Percentiles rank a stretch among this genome's conserved stretches.
Evolutionary conservation across 208 protist genomes (phyloP).

Genomic region (Acanthamoeba culbertsoni): DNA sequence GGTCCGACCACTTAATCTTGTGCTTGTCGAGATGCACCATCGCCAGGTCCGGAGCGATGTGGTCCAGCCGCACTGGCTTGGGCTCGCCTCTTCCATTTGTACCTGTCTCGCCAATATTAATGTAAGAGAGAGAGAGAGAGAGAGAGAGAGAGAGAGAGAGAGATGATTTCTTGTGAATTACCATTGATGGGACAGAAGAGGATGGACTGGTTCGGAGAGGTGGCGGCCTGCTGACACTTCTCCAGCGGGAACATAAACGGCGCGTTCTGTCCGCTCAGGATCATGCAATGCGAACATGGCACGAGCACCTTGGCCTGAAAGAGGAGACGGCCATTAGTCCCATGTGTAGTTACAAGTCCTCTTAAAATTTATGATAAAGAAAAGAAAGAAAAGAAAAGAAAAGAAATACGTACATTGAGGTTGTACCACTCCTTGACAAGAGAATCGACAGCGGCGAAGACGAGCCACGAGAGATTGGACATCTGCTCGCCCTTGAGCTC

Average conservation of each 20-base stretch:
- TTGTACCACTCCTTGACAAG: conserved; percentile 58
- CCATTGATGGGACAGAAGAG: background rate
- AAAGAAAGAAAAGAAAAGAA: background rate
- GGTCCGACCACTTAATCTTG: conserved; percentile 6
- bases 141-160: background rate
- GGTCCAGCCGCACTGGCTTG: conserved; percentile 29
- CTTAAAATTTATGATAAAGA: background rate
- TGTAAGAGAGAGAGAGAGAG: background rate
- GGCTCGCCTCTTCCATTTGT: no score
- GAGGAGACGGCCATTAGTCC: background rate
- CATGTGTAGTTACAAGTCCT: background rate
- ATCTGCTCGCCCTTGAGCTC: conserved; percentile 51
- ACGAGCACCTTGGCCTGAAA: background rate
- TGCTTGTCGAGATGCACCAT: conserved; percentile 18
- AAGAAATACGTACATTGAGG: background rate
- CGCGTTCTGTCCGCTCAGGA: background rate
- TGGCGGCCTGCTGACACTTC: conserved; percentile 21
- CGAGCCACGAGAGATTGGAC: background rate
- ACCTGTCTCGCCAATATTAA: background rate
- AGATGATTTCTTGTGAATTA: no score
- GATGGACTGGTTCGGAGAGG: background rate
- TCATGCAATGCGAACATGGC: conserved; percentile 54
- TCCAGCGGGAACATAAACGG: conserved; percentile 20
- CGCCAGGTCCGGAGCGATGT: conserved; percentile 43
- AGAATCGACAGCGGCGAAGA: background rate